Conservation (phyloP, 1,284 basidiomycete genomes). For the Sporisorium iseilematis-ciliati region DNA sequence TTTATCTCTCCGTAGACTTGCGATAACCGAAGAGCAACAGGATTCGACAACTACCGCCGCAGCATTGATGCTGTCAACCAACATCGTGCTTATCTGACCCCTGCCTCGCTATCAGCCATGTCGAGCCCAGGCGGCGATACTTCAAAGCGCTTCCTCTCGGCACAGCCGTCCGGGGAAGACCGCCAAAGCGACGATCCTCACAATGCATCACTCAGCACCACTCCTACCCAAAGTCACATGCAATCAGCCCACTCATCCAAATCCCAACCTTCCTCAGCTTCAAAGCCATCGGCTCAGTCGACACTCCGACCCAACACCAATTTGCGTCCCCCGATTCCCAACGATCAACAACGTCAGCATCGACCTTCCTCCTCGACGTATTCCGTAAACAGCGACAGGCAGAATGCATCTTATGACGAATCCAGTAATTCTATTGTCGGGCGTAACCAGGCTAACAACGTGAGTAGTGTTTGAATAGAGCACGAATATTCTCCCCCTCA, state of each 20-base stretch:
- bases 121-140: constrained; percentile 43
- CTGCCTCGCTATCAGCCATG: constrained; percentile 13
- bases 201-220: constrained; percentile 54
- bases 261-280: constrained; percentile 35
- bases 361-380: constrained; percentile 30
- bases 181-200: constrained; percentile 29
- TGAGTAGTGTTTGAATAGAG: too few species aligned
- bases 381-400: constrained; percentile 22
- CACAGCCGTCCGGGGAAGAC: constrained; percentile 4
- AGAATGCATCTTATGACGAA: constrained; percentile 31
- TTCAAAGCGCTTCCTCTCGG: constrained; percentile 18
- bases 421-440: constrained; percentile 32
- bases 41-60: neutral
- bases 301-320: constrained; percentile 29
- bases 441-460: constrained; percentile 30
- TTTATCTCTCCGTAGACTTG: neutral
- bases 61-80: constrained; percentile 7
- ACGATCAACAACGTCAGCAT: constrained; percentile 28
- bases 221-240: constrained; percentile 52
- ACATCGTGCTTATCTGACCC: neutral
- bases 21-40: neutral
- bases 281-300: constrained; percentile 18
- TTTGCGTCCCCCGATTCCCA: constrained; percentile 30
- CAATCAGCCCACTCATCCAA: constrained; percentile 16
- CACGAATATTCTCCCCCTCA: too few species aligned